phyloP scores from a whole-genome alignment of 129 eudicot species.

The Glebionis coronaria region DNA sequence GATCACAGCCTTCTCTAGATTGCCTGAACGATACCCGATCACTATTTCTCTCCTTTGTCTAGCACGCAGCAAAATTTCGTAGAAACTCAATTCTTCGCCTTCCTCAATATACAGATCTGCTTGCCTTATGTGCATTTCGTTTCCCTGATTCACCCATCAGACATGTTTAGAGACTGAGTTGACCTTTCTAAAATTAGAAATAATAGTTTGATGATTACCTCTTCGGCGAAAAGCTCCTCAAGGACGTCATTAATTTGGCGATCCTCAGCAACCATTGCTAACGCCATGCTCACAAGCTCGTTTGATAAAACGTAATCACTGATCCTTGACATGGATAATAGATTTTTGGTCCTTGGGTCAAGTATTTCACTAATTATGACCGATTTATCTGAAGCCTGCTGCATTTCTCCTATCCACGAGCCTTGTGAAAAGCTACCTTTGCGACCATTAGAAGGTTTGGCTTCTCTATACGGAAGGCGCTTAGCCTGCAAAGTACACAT shows the following conservation, averaged over 20 bases:
- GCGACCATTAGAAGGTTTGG: slow-evolving; percentile 51
- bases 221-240: slow-evolving; percentile 92
- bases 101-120: slow-evolving; percentile 65
- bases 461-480: slow-evolving; percentile 82
- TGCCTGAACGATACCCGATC: slow-evolving; percentile 63
- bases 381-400: slow-evolving; percentile 80
- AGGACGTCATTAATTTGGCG: slow-evolving; percentile 85
- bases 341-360: slow-evolving; percentile 82
- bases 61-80: slow-evolving; percentile 67
- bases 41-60: slow-evolving; percentile 77
- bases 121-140: slow-evolving; percentile 83
- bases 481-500: slow-evolving; percentile 57
- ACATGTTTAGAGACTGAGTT: background rate
- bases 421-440: slow-evolving; percentile 80
- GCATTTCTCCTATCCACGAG: slow-evolving; percentile 95
- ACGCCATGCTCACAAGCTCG: slow-evolving; percentile 91
- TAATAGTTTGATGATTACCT: slow-evolving; percentile 36
- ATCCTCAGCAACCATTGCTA: slow-evolving; percentile 93
- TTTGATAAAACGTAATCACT: slow-evolving; percentile 87
- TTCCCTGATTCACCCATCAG: slow-evolving; percentile 44
- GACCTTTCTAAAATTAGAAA: background rate
- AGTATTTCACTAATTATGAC: slow-evolving; percentile 86
- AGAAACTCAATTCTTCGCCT: slow-evolving; percentile 75
- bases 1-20: slow-evolving; percentile 67
- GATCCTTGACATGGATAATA: slow-evolving; percentile 81